Conservation (phyloP, 352 stramenopile species). For the Phytophthora parvispora region DNA sequence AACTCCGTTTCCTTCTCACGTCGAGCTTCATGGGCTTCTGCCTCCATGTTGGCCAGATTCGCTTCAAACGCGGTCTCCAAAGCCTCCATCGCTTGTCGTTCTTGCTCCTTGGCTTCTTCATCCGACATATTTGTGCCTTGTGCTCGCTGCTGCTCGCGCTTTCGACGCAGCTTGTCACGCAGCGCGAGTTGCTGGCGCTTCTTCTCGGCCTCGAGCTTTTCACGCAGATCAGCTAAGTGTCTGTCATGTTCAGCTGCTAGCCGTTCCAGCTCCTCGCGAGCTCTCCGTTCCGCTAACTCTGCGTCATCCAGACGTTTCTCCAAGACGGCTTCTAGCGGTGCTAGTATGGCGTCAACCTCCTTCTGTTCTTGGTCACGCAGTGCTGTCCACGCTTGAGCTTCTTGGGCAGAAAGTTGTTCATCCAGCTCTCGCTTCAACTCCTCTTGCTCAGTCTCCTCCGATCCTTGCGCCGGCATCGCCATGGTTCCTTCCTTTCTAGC, state of each 20-base stretch:
- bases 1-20: slow-evolving; percentile 26
- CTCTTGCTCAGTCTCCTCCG: slow-evolving; percentile 27
- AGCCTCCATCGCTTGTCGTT: slow-evolving; percentile 12
- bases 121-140: slow-evolving; percentile 3
- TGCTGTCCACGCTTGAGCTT: slow-evolving; percentile 19
- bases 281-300: slow-evolving; percentile 27
- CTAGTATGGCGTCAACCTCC: slow-evolving; percentile 21
- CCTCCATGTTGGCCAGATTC: slow-evolving; percentile 15
- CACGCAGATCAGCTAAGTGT: slow-evolving; percentile 28
- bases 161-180: slow-evolving; percentile 34
- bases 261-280: slow-evolving; percentile 37
- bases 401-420: slow-evolving; percentile 13
- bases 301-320: slow-evolving; percentile 21
- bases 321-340: slow-evolving; percentile 17
- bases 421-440: slow-evolving; percentile 18
- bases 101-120: slow-evolving; percentile 9
- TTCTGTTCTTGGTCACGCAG: slow-evolving; percentile 14
- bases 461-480: slow-evolving; percentile 1
- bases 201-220: slow-evolving; percentile 30
- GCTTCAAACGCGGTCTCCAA: slow-evolving; percentile 27
- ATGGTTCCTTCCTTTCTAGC: slow-evolving; percentile 13
- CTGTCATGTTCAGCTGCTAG: slow-evolving; percentile 33
- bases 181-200: slow-evolving; percentile 33
- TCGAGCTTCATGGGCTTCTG: slow-evolving; percentile 10
- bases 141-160: slow-evolving; percentile 21